Evolutionary conservation across 768 basidiomycete species (phyloP).

Genomic region (Suillus paluster): DNA sequence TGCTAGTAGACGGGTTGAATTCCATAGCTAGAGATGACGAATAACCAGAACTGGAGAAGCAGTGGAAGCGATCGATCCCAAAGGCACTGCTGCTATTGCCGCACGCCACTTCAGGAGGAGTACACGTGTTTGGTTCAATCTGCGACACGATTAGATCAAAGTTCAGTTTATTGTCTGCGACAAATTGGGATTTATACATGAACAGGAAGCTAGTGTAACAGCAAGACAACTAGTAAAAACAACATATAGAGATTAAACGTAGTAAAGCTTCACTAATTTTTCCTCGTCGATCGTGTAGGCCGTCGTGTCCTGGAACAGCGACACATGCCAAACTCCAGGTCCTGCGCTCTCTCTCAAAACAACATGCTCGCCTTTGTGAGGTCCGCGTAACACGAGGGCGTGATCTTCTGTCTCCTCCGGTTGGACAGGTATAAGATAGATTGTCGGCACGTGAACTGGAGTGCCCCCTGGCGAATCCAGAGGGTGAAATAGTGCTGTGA

Average conservation of each 20-base stretch:
- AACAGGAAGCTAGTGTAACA: not conserved
- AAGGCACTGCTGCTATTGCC: not conserved
- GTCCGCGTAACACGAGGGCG: constrained; percentile 54
- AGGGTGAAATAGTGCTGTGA: constrained; percentile 31
- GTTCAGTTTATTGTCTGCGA: constrained; percentile 3
- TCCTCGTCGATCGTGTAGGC: constrained; percentile 20
- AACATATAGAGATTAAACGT: constrained; percentile 1
- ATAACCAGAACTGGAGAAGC: not conserved
- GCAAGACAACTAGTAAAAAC: not conserved
- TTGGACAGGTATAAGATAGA: constrained; percentile 45
- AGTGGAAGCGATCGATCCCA: not conserved
- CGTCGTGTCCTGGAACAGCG: constrained; percentile 17
- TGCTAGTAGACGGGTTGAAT: constrained; percentile 37
- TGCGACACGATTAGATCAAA: not conserved
- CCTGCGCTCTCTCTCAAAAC: constrained; percentile 47
- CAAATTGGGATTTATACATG: constrained; percentile 1
- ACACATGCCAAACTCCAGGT: constrained; percentile 28
- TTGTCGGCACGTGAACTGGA: constrained; percentile 42
- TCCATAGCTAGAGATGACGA: constrained; percentile 26
- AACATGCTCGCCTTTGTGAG: constrained; percentile 46
- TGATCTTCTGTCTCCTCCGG: constrained; percentile 47
- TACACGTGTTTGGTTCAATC: constrained; percentile 39
- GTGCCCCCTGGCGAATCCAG: constrained; percentile 38
- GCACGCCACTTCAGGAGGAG: constrained; percentile 17
- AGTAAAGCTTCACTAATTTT: constrained; percentile 31